These are phyloP conservation scores for Diversispora epigaea DNA, from an alignment of 192 early-diverging fungal genomes.

Conservation along the genomic window DNA sequence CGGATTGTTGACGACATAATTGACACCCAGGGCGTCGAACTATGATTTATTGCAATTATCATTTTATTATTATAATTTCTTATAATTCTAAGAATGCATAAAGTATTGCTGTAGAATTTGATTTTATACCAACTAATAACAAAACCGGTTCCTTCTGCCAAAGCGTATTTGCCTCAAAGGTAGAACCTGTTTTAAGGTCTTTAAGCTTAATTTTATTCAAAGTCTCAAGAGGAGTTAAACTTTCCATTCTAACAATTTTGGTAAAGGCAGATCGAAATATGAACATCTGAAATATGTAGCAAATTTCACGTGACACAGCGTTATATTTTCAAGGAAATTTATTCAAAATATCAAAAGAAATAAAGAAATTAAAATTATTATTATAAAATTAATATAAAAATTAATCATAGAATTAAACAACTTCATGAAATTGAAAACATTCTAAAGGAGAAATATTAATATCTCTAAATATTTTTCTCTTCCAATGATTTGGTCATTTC, in stretches of 20 bases:
- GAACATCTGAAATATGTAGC: too few species aligned
- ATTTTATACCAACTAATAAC: slow-evolving; percentile 6
- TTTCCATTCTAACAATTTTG: too few species aligned
- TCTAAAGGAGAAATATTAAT: too few species aligned
- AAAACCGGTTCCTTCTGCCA: slow-evolving; percentile 6
- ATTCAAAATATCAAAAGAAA: too few species aligned
- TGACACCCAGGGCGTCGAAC: slow-evolving; percentile 53
- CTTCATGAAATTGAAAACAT: too few species aligned
- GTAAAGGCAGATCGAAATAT: too few species aligned
- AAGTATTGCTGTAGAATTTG: not conserved
- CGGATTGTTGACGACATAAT: slow-evolving; percentile 51
- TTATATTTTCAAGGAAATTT: too few species aligned
- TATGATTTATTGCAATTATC: not conserved
- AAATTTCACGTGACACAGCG: too few species aligned
- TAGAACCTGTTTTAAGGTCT: not conserved
- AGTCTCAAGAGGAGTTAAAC: not conserved
- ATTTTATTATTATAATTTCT: not conserved
- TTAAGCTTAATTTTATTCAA: slow-evolving; percentile 9
- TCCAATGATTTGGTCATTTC: slow-evolving; percentile 12
- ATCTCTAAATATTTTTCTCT: slow-evolving; percentile 5
- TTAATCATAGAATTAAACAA: too few species aligned
- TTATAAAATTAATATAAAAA: too few species aligned
- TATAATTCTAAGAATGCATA: not conserved
- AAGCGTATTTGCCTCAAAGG: not conserved
- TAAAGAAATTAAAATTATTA: too few species aligned